Base-by-base conservation (phyloP, 805 yeast species). In the Suhomyces kilbournensis region DNA sequence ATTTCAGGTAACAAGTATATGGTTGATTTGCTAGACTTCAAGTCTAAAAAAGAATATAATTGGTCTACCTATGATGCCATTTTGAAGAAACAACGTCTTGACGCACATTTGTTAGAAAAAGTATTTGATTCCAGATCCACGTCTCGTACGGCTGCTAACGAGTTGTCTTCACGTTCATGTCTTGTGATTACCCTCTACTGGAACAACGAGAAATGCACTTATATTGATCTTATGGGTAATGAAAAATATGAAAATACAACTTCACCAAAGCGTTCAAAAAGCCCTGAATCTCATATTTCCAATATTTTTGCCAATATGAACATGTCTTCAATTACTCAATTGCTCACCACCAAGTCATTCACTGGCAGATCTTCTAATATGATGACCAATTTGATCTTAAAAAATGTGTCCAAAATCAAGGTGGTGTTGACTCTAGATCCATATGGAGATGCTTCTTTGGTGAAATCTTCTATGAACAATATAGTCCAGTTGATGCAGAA, bases 151-250 rank as follows among this genome's bases (percentile, higher is more conserved):
- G 46, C 57, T 3, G 55, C 53, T 44, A 63, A 62, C 38, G 49
- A 55, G 3, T 55, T 52, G 19, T 60, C 69, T 6, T 61, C 66
- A 42, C 53, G 70, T 45, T 62, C 70, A 5, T 65, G 71, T 49
- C 52, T 70, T 39, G 55, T 70, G 4, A 56, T 69, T 12, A 59
- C 64, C 9, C 52, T 70, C 17, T 60, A 57, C 52, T 53, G 56
- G 34, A 59, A 56, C 34, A 55, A 56, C 15, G 55, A 58, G 15
- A 54, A 58, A 45, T 52, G 56, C 8, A 62, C 70, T 2, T 60
- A 62, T 38, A 59, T 69, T 42, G 72, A 70, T 35, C 49, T 68
- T 43, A 62, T 64, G 67, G 73, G 71, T 3, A 63, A 63, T 51
- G 74, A 69, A 50, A 63, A 60, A 49, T 64, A 55, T 25, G 61